Percentiles rank a stretch among this genome's conserved stretches.
Evolutionary conservation across 306 rosid genomes (phyloP).

Genomic region (Vigna hirtella): DNA sequence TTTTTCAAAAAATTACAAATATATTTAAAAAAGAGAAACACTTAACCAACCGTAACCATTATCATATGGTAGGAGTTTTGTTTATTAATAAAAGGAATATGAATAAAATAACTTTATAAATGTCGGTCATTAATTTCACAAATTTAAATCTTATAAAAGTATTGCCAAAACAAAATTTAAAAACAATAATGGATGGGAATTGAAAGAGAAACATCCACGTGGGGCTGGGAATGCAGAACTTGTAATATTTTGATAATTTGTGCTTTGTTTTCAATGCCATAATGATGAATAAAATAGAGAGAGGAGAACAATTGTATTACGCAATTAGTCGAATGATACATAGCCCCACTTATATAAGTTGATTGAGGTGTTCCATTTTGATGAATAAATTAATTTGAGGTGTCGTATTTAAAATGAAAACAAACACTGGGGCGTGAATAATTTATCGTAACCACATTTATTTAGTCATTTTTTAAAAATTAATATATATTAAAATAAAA

Average conservation of each 20-base stretch:
- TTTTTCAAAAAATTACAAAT: too few species aligned
- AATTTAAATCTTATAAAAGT: too few species aligned
- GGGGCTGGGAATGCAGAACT: neutral
- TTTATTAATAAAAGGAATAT: neutral
- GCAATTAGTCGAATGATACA: neutral
- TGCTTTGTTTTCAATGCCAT: neutral
- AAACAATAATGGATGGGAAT: too few species aligned
- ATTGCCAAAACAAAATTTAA: too few species aligned
- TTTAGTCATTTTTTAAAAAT: neutral
- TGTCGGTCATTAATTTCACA: neutral
- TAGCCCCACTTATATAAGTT: conserved; percentile 21
- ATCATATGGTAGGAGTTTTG: neutral
- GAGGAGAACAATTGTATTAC: conserved; percentile 2
- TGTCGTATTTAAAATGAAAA: conserved; percentile 17
- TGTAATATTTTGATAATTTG: neutral
- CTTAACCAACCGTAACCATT: too few species aligned
- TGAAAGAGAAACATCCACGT: neutral
- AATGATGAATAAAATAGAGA: neutral
- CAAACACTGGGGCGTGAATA: neutral
- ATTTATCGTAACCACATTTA: neutral
- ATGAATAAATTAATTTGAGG: neutral
- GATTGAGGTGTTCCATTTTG: neutral
- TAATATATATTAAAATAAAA: neutral
- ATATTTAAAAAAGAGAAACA: too few species aligned
- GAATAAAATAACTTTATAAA: neutral